Conservation (phyloP, 164 flowering plant species). For the Magnolia sinica region DNA sequence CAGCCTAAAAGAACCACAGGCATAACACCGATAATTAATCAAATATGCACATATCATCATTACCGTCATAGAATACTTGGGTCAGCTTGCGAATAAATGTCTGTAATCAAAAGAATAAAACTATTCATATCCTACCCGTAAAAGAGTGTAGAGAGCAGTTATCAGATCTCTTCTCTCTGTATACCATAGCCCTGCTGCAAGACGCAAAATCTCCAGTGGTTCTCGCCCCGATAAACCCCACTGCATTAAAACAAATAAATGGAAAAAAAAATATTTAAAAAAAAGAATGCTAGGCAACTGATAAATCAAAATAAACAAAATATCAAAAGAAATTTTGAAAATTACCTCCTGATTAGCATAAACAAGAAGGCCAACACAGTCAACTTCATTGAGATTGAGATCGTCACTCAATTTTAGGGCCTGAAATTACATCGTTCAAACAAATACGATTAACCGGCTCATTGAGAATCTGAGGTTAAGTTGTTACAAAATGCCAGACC, state of each 20-base stretch:
- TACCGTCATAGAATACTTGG: neutral
- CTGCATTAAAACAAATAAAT: slow-evolving; percentile 28
- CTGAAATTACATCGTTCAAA: slow-evolving; percentile 28
- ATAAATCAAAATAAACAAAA: neutral
- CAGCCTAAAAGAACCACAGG: slow-evolving; percentile 57
- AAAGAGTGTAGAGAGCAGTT: slow-evolving; percentile 59
- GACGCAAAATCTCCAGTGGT: slow-evolving; percentile 77
- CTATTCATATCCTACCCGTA: slow-evolving; percentile 51
- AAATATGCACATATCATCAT: neutral
- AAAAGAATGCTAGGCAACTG: neutral
- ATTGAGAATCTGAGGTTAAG: neutral
- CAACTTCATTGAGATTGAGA: slow-evolving; percentile 91
- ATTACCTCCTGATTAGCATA: slow-evolving; percentile 91
- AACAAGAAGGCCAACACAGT: slow-evolving; percentile 76
- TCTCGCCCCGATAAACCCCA: slow-evolving; percentile 90
- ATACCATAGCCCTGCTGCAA: slow-evolving; percentile 98
- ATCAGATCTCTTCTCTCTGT: slow-evolving; percentile 86
- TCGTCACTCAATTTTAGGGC: slow-evolving; percentile 89
- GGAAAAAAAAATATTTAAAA: neutral
- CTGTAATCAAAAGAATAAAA: neutral
- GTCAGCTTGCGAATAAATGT: neutral
- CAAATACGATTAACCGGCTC: neutral
- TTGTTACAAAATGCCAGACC: neutral
- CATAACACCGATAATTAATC: neutral
- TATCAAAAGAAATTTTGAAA: neutral